Evolutionary conservation across 2,329 filamentous ascomycete species (phyloP).

Genomic region (Lecanosticta acicola): DNA sequence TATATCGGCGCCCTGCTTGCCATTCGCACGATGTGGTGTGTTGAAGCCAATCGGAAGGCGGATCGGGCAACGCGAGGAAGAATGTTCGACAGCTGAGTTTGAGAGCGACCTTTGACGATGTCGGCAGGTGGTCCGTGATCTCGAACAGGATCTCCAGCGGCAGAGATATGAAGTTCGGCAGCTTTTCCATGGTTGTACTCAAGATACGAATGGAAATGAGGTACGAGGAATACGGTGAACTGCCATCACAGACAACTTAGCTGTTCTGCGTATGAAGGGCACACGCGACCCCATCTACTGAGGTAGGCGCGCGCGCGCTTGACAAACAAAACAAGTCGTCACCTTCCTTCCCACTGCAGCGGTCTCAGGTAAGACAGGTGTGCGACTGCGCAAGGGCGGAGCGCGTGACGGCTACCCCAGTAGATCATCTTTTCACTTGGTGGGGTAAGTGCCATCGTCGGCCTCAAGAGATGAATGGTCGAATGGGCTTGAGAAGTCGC

Average conservation of each 20-base stretch:
- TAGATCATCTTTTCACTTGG: background rate
- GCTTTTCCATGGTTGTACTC: background rate
- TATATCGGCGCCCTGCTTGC: slow-evolving; percentile 19
- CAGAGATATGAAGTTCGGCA: slow-evolving; percentile 21
- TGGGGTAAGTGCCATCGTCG: background rate
- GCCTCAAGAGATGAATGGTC: background rate
- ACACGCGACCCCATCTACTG: background rate
- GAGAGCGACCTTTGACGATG: slow-evolving; percentile 35
- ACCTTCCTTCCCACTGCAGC: background rate
- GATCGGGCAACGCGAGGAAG: slow-evolving; percentile 21
- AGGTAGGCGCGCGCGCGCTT: slow-evolving; percentile 1
- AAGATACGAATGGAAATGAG: background rate
- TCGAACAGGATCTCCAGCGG: slow-evolving; percentile 34
- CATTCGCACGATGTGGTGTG: slow-evolving; percentile 22
- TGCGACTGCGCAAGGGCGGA: slow-evolving; percentile 3
- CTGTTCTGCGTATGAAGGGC: background rate
- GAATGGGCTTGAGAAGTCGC: background rate
- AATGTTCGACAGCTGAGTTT: slow-evolving; percentile 34
- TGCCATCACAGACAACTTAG: no score
- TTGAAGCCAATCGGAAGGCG: slow-evolving; percentile 16
- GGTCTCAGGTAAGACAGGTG: slow-evolving; percentile 4
- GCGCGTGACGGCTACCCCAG: slow-evolving; percentile 1
- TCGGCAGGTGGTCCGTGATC: slow-evolving; percentile 33
- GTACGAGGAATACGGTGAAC: no score
- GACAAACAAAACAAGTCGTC: background rate